phyloP scores from a whole-genome alignment of 2,329 filamentous ascomycete genomes.

The Diaporthe australafricana region DNA sequence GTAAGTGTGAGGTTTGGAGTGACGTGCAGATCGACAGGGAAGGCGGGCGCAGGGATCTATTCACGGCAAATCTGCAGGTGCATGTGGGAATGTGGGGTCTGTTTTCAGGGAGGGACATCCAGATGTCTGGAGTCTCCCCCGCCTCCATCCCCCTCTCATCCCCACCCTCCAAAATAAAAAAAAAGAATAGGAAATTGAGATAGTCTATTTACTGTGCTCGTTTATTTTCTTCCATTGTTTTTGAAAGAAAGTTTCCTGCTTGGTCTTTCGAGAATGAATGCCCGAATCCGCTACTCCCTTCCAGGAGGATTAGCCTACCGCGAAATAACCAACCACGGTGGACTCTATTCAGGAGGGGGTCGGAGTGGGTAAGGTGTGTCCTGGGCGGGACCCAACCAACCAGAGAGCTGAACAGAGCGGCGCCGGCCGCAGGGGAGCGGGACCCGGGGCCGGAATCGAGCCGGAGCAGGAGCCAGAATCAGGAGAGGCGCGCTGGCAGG shows the following conservation, averaged over 20 bases:
- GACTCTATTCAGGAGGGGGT: background rate
- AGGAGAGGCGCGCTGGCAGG: background rate
- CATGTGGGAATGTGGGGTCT: slow-evolving; percentile 5
- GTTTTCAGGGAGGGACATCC: background rate
- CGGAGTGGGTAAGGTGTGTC: background rate
- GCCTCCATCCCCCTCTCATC: no score
- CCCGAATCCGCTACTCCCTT: no score
- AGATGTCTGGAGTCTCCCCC: no score
- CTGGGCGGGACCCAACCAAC: background rate
- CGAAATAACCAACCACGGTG: no score
- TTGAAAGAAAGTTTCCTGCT: no score
- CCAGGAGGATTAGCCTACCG: no score
- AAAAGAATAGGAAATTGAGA: no score
- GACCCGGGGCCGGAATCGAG: slow-evolving; percentile 1
- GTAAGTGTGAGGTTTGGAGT: slow-evolving; percentile 8
- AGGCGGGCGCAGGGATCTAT: slow-evolving; percentile 21
- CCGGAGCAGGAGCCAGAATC: background rate
- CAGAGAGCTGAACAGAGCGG: background rate
- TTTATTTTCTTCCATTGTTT: no score
- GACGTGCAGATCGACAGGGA: slow-evolving; percentile 30
- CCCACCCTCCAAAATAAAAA: no score
- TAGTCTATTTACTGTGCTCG: no score
- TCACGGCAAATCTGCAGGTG: slow-evolving; percentile 13
- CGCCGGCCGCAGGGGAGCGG: background rate
- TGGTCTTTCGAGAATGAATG: no score